Evolutionary conservation across 495 filamentous ascomycete genomes (phyloP).

Genomic region (Lasiosphaeria miniovina): DNA sequence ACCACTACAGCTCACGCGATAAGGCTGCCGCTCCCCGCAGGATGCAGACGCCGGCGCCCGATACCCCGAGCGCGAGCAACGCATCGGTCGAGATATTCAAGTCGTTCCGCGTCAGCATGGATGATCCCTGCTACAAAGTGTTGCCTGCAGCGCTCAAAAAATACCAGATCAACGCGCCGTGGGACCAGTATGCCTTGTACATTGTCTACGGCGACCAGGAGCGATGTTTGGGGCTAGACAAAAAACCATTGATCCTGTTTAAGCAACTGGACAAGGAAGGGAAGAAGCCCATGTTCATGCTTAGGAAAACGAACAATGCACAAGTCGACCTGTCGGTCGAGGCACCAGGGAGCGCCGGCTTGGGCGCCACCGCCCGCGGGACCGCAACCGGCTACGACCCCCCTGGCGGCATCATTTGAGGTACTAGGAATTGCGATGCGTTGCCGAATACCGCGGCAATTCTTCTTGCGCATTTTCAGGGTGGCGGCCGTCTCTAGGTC

Average conservation of each 20-base stretch:
- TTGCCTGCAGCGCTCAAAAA: conserved; percentile 93
- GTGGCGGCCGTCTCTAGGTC: too few species aligned
- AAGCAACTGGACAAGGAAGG: conserved; percentile 96
- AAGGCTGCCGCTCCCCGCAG: conserved; percentile 44
- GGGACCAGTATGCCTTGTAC: conserved; percentile 94
- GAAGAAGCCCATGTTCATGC: conserved; percentile 98
- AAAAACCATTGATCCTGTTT: conserved; percentile 92
- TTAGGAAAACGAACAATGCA: conserved; percentile 62
- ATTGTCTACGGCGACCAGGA: conserved; percentile 98
- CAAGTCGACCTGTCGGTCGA: conserved; percentile 36
- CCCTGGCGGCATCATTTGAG: conserved; percentile 55
- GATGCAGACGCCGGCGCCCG: conserved; percentile 50
- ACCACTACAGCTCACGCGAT: conserved; percentile 44
- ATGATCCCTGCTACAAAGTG: conserved; percentile 96
- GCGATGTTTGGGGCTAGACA: conserved; percentile 83
- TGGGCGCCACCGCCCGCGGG: conserved; percentile 32
- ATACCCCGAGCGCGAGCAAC: conserved; percentile 44
- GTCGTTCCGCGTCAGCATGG: conserved; percentile 93
- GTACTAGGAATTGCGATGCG: too few species aligned
- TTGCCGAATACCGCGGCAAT: too few species aligned
- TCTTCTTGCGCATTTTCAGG: too few species aligned
- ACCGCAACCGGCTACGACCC: conserved; percentile 45
- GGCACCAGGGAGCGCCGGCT: conserved; percentile 46
- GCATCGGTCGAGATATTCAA: conserved; percentile 91
- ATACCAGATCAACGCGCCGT: conserved; percentile 96